Evolutionary conservation across 139 green algal genomes (phyloP).

Genomic region (Desmodesmus armatus): DNA sequence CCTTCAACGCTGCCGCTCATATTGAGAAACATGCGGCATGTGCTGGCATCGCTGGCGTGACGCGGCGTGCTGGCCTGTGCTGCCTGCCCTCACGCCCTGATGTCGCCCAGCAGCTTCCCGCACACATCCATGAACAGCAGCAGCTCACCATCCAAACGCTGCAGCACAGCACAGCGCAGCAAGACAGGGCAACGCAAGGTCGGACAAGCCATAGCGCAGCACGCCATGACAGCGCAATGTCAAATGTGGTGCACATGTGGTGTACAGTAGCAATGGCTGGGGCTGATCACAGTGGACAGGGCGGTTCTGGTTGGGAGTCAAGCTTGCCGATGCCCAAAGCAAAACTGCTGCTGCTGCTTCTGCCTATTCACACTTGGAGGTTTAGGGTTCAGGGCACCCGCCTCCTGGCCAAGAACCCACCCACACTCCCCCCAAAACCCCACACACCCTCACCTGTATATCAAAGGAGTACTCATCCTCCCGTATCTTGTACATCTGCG

Average conservation of each 20-base stretch:
- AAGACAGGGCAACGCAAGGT: background rate
- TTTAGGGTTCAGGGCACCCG: too few species aligned
- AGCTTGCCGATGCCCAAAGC: too few species aligned
- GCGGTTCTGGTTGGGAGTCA: too few species aligned
- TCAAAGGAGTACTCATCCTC: slow-evolving; percentile 97
- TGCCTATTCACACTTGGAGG: too few species aligned
- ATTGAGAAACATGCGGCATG: too few species aligned
- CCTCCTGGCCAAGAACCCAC: too few species aligned
- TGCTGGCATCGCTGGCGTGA: too few species aligned
- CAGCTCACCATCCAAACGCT: slow-evolving; percentile 82
- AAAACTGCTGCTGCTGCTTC: too few species aligned
- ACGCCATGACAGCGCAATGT: background rate
- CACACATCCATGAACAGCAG: slow-evolving; percentile 92
- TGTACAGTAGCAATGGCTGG: background rate
- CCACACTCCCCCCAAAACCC: too few species aligned
- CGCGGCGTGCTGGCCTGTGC: too few species aligned
- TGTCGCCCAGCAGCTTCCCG: slow-evolving; percentile 71
- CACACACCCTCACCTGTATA: slow-evolving; percentile 75
- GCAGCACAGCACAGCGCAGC: slow-evolving; percentile 12
- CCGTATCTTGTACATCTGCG: slow-evolving; percentile 95
- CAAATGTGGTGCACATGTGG: background rate
- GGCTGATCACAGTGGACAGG: too few species aligned
- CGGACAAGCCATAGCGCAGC: background rate
- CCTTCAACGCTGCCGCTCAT: too few species aligned
- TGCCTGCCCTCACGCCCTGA: slow-evolving; percentile 59